These are phyloP conservation scores for Tothia fuscella DNA, from an alignment of 2,329 filamentous ascomycete species.

Conservation along the genomic window DNA sequence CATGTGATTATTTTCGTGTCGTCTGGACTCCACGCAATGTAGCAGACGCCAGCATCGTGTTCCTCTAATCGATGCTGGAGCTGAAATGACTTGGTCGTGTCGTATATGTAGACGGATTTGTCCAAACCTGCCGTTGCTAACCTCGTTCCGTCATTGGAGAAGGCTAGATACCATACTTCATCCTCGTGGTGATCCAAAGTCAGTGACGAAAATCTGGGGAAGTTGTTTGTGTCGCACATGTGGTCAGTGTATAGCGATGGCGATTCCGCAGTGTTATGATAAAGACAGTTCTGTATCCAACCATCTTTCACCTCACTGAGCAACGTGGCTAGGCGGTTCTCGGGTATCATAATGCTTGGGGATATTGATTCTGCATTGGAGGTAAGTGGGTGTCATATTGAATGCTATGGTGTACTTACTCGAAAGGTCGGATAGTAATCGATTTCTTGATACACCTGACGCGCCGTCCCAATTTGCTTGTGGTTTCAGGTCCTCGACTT, in stretches of 20 bases:
- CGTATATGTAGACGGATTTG: slow-evolving; percentile 67
- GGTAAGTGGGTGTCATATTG: slow-evolving; percentile 14
- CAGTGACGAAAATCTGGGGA: too few relatives aligned
- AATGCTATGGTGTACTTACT: too few relatives aligned
- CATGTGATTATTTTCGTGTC: slow-evolving; percentile 78
- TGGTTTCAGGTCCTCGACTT: slow-evolving; percentile 60
- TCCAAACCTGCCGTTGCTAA: slow-evolving; percentile 75
- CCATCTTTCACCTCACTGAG: slow-evolving; percentile 72
- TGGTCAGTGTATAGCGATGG: slow-evolving; percentile 88
- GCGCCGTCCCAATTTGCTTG: slow-evolving; percentile 82
- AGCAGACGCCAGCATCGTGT: slow-evolving; percentile 61
- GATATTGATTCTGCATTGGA: slow-evolving; percentile 68
- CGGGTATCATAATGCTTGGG: slow-evolving; percentile 91
- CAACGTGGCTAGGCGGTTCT: slow-evolving; percentile 71
- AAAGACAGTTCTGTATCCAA: slow-evolving; percentile 74
- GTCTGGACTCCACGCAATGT: slow-evolving; percentile 85
- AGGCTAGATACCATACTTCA: slow-evolving; percentile 86
- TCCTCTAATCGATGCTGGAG: slow-evolving; percentile 50
- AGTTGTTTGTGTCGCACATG: slow-evolving; percentile 64
- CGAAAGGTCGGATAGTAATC: slow-evolving; percentile 69
- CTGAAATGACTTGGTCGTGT: slow-evolving; percentile 56
- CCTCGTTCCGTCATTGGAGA: slow-evolving; percentile 74
- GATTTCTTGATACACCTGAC: slow-evolving; percentile 58
- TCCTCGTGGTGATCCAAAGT: slow-evolving; percentile 59
- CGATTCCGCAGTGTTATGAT: slow-evolving; percentile 68